phyloP scores from a whole-genome alignment of 805 yeast species.

The Wickerhamiella qilinensis region DNA sequence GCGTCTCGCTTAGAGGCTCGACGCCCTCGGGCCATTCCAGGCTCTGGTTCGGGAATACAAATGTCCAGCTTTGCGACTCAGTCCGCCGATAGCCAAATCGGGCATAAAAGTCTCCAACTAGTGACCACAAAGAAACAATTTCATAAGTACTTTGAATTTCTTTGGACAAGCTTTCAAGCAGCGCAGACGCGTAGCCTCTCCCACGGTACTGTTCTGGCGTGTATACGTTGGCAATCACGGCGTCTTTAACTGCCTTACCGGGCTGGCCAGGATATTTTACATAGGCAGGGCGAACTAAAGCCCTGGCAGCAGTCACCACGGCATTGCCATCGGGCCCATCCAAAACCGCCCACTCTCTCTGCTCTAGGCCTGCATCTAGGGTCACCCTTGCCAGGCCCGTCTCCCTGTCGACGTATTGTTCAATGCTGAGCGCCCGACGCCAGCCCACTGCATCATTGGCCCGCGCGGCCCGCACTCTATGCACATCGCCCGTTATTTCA shows the following conservation, averaged over 20 bases:
- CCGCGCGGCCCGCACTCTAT: no score
- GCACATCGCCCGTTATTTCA: no score
- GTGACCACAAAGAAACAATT: slow-evolving; percentile 46
- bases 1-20: neutral
- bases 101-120: slow-evolving; percentile 50
- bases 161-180: slow-evolving; percentile 24
- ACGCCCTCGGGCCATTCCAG: slow-evolving; percentile 4
- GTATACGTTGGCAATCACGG: slow-evolving; percentile 41
- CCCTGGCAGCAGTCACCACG: slow-evolving; percentile 30
- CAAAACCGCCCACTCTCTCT: slow-evolving; percentile 4
- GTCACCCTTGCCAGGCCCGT: neutral
- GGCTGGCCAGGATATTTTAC: slow-evolving; percentile 12
- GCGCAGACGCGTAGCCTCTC: slow-evolving; percentile 36
- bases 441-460: slow-evolving; percentile 1
- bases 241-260: slow-evolving; percentile 12
- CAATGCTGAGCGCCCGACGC: neutral
- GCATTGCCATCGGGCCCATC: neutral
- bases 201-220: slow-evolving; percentile 34
- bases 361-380: neutral
- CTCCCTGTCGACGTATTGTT: slow-evolving; percentile 2
- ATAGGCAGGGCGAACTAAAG: slow-evolving; percentile 24
- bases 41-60: neutral
- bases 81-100: slow-evolving; percentile 32
- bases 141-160: slow-evolving; percentile 10
- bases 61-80: neutral